These are phyloP conservation scores for Debaryomycetaceae sp. DNA, from an alignment of 1,139 yeast genomes.

Conservation along the genomic window DNA sequence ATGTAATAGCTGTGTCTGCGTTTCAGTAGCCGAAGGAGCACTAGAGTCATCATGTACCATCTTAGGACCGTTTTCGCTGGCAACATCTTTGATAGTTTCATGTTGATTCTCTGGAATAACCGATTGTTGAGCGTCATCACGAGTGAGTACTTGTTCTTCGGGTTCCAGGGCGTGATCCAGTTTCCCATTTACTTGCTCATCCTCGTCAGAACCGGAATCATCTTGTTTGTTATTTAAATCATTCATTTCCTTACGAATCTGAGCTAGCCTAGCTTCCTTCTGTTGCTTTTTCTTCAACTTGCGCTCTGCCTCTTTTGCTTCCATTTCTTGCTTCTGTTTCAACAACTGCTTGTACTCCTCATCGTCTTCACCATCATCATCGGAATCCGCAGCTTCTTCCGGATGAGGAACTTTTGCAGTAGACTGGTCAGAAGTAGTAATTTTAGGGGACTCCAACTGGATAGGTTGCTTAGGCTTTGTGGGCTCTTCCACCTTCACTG, in stretches of 20 bases:
- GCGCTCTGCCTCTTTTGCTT: slow-evolving; percentile 45
- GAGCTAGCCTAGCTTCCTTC: slow-evolving; percentile 59
- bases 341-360: slow-evolving; percentile 46
- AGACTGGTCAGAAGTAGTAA: neutral
- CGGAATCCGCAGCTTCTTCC: neutral
- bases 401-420: neutral
- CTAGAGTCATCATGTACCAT: neutral
- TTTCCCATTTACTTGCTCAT: neutral
- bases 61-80: neutral
- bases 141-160: neutral
- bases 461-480: neutral
- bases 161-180: neutral
- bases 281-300: slow-evolving; percentile 47
- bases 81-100: neutral
- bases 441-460: neutral
- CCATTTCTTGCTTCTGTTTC: slow-evolving; percentile 47
- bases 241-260: slow-evolving; percentile 61
- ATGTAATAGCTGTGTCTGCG: neutral
- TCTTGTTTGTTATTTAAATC: slow-evolving; percentile 38
- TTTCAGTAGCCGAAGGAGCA: neutral
- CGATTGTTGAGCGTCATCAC: neutral
- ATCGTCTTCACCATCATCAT: slow-evolving; percentile 35
- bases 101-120: neutral
- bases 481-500: neutral
- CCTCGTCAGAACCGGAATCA: slow-evolving; percentile 31